Percentiles rank a stretch among this genome's conserved stretches.
Evolutionary conservation across 2,329 filamentous ascomycete genomes (phyloP).

Genomic region (Clarireedia homoeocarpa): DNA sequence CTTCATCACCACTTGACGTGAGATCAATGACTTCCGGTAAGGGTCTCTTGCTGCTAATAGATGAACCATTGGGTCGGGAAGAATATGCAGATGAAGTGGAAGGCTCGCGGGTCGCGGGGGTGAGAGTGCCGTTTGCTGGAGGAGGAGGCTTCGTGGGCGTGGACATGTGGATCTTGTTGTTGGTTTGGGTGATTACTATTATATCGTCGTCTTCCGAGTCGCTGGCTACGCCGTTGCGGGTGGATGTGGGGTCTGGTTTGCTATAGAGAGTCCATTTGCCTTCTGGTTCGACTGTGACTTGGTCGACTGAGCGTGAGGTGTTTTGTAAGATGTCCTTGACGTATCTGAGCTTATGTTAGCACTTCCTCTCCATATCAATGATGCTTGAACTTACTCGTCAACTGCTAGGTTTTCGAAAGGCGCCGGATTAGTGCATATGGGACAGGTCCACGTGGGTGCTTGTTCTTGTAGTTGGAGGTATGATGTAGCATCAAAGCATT

Average conservation of each 20-base stretch:
- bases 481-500: conserved; percentile 89
- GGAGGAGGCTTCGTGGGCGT: conserved; percentile 16
- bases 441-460: conserved; percentile 93
- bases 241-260: conserved; percentile 15
- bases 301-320: conserved; percentile 64
- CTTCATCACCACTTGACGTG: conserved; percentile 45
- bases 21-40: conserved; percentile 44
- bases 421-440: conserved; percentile 79
- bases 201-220: conserved; percentile 41
- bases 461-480: conserved; percentile 94
- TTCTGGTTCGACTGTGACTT: conserved; percentile 83
- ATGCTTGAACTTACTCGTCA: conserved; percentile 59
- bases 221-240: conserved; percentile 19
- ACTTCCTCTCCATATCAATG: conserved; percentile 1
- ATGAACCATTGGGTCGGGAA: conserved; percentile 5
- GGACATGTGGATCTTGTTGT: conserved; percentile 24
- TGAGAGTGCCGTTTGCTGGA: conserved; percentile 11
- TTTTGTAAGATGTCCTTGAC: conserved; percentile 77
- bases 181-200: conserved; percentile 37
- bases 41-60: conserved; percentile 34
- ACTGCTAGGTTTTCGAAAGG: conserved; percentile 77
- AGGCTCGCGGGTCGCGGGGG: conserved; percentile 24
- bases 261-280: conserved; percentile 59
- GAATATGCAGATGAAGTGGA: conserved; percentile 31
- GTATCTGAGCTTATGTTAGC: conserved; percentile 46